These are phyloP conservation scores for Arthrobotrys iridis DNA, from an alignment of 2,329 filamentous ascomycete species.

Conservation along the genomic window DNA sequence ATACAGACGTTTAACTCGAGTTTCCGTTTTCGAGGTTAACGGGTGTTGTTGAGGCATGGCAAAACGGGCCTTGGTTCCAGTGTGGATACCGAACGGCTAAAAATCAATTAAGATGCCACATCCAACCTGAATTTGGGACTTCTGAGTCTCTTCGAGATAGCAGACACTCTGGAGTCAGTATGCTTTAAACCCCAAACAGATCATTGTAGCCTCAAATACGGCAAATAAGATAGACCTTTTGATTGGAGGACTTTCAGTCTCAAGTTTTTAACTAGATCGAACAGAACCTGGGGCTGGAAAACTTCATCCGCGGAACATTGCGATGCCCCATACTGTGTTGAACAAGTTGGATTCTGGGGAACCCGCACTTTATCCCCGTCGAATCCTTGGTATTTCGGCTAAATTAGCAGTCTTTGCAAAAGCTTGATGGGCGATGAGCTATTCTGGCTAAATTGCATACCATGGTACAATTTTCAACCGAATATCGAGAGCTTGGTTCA, in stretches of 20 bases:
- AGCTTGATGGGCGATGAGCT: constrained; percentile 1
- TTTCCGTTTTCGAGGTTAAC: constrained; percentile 4
- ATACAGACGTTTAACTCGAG: constrained; percentile 9
- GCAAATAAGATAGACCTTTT: not conserved
- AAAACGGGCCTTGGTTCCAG: constrained; percentile 14
- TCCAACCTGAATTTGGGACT: not conserved
- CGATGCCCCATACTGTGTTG: constrained; percentile 26
- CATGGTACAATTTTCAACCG: constrained; percentile 28
- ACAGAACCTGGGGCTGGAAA: constrained; percentile 1
- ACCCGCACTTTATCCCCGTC: constrained; percentile 26
- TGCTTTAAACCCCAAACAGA: not conserved
- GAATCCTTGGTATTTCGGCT: constrained; percentile 4
- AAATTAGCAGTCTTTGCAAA: constrained; percentile 6
- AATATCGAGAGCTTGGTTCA: not conserved
- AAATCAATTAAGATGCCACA: not conserved
- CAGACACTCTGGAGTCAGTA: not conserved
- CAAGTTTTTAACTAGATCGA: constrained; percentile 3
- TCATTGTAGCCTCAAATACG: not conserved
- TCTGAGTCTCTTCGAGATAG: not conserved
- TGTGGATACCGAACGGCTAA: constrained; percentile 29
- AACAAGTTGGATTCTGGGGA: constrained; percentile 16
- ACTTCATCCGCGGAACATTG: not conserved
- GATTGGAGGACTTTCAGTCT: constrained; percentile 36
- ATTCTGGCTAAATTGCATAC: constrained; percentile 23
- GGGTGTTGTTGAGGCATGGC: constrained; percentile 8